These are phyloP conservation scores for Suillus lakei DNA, from an alignment of 768 basidiomycete genomes.

Conservation along the genomic window DNA sequence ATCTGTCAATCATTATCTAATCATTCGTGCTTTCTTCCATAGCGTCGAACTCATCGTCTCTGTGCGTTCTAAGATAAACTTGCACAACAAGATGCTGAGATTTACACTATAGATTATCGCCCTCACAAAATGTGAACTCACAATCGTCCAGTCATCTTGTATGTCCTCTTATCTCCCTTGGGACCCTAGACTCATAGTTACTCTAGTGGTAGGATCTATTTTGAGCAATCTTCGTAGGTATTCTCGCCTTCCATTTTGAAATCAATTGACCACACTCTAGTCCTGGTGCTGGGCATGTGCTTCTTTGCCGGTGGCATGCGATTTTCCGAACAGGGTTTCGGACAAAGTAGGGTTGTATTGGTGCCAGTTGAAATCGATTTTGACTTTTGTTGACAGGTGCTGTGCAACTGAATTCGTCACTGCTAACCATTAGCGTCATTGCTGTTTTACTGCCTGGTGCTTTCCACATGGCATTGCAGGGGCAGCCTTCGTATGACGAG, in stretches of 20 bases:
- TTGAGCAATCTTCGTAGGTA: conserved; percentile 71
- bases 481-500: conserved; percentile 20
- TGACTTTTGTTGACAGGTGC: conserved; percentile 51
- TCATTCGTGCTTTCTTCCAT: not conserved
- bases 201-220: conserved; percentile 78
- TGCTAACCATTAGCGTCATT: conserved; percentile 77
- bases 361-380: not conserved
- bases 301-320: conserved; percentile 82
- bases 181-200: conserved; percentile 7
- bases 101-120: conserved; percentile 65
- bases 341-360: conserved; percentile 53
- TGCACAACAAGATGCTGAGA: not conserved
- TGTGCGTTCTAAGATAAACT: conserved; percentile 44
- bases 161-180: conserved; percentile 28
- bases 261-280: conserved; percentile 38
- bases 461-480: conserved; percentile 64
- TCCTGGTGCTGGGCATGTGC: conserved; percentile 84
- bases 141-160: conserved; percentile 83
- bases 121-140: conserved; percentile 78
- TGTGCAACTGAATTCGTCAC: conserved; percentile 73
- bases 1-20: not conserved
- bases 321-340: conserved; percentile 81
- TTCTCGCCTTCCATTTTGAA: not conserved
- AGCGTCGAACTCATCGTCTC: conserved; percentile 71
- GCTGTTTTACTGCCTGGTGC: conserved; percentile 81